Base-by-base conservation (phyloP, 2,329 filamentous ascomycete genomes). In the Aquanectria penicillioides region DNA sequence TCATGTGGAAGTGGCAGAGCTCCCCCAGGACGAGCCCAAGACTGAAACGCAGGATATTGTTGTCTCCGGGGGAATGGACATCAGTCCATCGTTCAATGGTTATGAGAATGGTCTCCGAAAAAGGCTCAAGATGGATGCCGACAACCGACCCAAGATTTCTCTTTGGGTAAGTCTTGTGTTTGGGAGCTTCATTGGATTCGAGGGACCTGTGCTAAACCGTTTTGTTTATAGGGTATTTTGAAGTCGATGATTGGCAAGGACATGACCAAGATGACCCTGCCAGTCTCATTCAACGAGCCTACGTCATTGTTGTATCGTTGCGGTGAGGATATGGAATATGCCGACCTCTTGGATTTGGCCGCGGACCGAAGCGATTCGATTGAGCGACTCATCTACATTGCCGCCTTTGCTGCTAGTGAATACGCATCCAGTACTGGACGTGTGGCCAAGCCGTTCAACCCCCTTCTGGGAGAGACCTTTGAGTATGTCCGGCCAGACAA, bases 241-340 rank as follows among this genome's bases (percentile, higher is more conserved):
- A 99, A 98, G 80, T 98, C 94, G 18, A 98, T 99, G 95, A 97
- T 99, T 77, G 95, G 95, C 63, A 98, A 99, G 75, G 95, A 99
- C 73, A 98, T 99, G 95, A 98, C 95, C 31, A 98, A 96, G 81
- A 99, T 99, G 94, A 98, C 95, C 0, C 81, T 99, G 17, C 95
- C 95, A 0, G 95, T 99, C 2, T 97, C 95, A 1, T 98, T 99
- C 81, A 99, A 99, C 77, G 95, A 99, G 76, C 95, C 95, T 1
- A 99, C 95, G 0, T 98, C 95, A 6, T 81, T 99, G 11, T 84
- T 99, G 8, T 95, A 98, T 76, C 92, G 95, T 73, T 94, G 96
- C 37, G 93, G 92, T 5, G 95, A 99, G 78, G 95, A 99, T 72
- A 94, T 99, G 92, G 95, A 99, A 77, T 99, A 99, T 72, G 91